These are phyloP conservation scores for Colletotrichum sojae DNA, from an alignment of 2,329 filamentous ascomycete species.

Conservation along the genomic window DNA sequence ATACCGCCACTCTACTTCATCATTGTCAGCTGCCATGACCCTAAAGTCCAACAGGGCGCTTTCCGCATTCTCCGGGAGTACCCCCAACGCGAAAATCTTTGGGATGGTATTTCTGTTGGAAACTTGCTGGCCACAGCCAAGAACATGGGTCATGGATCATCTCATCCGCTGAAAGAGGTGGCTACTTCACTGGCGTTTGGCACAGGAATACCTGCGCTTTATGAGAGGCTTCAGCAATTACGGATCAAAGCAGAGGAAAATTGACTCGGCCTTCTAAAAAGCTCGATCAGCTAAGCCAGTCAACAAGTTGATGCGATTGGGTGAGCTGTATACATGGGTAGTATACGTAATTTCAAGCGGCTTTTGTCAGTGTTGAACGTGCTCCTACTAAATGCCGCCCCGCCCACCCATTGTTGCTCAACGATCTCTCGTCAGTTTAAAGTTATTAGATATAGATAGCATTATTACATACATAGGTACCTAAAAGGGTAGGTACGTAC, in stretches of 20 bases:
- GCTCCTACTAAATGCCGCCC: too few relatives aligned
- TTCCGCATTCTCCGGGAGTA: conserved; percentile 26
- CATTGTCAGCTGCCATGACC: conserved; percentile 19
- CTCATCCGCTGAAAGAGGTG: conserved; percentile 14
- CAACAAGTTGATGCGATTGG: background rate
- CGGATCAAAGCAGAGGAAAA: conserved; percentile 8
- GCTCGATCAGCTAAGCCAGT: background rate
- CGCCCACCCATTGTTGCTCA: too few relatives aligned
- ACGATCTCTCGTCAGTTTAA: too few relatives aligned
- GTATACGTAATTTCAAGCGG: too few relatives aligned
- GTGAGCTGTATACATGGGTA: too few relatives aligned
- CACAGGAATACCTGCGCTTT: conserved; percentile 28
- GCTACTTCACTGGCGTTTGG: conserved; percentile 19
- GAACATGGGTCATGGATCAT: conserved; percentile 2
- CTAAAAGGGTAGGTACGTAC: too few relatives aligned
- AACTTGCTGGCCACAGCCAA: conserved; percentile 29
- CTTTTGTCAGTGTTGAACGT: too few relatives aligned
- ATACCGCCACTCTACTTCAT: conserved; percentile 31
- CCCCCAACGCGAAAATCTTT: conserved; percentile 23
- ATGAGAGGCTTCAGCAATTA: conserved; percentile 24
- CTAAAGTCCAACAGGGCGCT: conserved; percentile 14
- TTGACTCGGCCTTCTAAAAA: background rate
- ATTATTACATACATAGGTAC: too few relatives aligned
- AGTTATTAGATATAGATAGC: too few relatives aligned
- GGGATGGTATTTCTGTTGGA: conserved; percentile 24